Evolutionary conservation across 78 protist species (phyloP), one percentile per base, ranked within the genome.

Genomic region (Speleostelium caveatum): DNA sequence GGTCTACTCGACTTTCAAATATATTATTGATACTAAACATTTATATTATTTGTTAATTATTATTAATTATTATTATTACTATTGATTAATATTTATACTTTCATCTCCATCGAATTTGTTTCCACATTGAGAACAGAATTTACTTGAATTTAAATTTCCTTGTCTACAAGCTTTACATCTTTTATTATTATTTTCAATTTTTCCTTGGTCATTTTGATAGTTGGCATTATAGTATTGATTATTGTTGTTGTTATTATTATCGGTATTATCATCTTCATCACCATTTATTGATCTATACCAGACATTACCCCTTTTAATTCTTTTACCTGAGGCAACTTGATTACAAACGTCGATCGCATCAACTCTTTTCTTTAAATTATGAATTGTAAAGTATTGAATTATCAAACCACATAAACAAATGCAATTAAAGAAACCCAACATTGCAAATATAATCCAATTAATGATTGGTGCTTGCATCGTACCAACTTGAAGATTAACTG

Each of bases 271-370:
- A 14, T 45, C 24, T 5, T 21, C 41, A n/a, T 66, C 53, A 16
- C 35, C n/a, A 33, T 67, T 67, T 6, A 83, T 67, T 1, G 91
- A 69, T 36, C n/a, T 4, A 59, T 83, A 58, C 91, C 91, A 83
- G 22, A 33, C 19, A 30, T 83, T 69, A 38, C 91, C 91, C 16
- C 42, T 21, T 59, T 59, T 83, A n/a, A 39, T 39, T 58, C 91
- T 59, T 53, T 69, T 83, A 6, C 91, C 91, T 8, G 39, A 24
- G 26, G 38, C 10, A 0, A 83, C 91, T 22, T 83, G 66, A 41
- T 83, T 69, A 21, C 49, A 24, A 4, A 83, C n/a, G 32, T 83
- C 91, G 21, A 83, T 83, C 4, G 42, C 51, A 69, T 83, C 91
- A 21, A 83, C 26, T 35, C 91, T 26, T 22, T 74, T 51, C 22